Conservation (phyloP, 2,329 filamentous ascomycete genomes). For the Thyridium curvatum region DNA sequence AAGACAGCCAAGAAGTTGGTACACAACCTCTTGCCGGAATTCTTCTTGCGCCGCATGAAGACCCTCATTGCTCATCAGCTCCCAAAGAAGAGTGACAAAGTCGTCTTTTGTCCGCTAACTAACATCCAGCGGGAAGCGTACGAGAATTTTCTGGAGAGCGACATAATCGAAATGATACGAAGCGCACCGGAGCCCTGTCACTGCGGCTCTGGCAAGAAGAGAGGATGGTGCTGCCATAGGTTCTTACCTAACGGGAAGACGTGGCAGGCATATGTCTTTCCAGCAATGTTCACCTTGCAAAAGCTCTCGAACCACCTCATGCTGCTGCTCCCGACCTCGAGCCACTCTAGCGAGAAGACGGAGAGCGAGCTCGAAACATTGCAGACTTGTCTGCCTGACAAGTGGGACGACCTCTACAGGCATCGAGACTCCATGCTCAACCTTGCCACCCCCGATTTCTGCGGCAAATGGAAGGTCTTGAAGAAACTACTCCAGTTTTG, state of each 20-base stretch:
- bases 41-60: constrained; percentile 92
- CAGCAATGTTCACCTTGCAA: constrained; percentile 73
- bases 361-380: constrained; percentile 71
- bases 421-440: constrained; percentile 73
- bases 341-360: constrained; percentile 65
- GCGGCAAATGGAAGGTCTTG: constrained; percentile 93
- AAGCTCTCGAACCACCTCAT: constrained; percentile 93
- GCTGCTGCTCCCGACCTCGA: constrained; percentile 65
- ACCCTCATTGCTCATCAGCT: constrained; percentile 85
- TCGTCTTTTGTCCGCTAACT: constrained; percentile 91
- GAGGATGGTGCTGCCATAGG: constrained; percentile 75
- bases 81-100: constrained; percentile 88
- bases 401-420: constrained; percentile 68
- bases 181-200: constrained; percentile 60
- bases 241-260: constrained; percentile 52
- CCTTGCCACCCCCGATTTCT: constrained; percentile 83
- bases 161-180: constrained; percentile 63
- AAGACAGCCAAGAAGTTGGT: constrained; percentile 80
- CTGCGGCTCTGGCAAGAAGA: constrained; percentile 62
- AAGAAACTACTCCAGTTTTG: constrained; percentile 84
- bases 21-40: constrained; percentile 77
- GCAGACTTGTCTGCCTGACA: constrained; percentile 65
- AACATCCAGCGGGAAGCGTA: constrained; percentile 77
- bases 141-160: constrained; percentile 69
- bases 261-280: constrained; percentile 79